phyloP scores from a whole-genome alignment of 2,329 filamentous ascomycete genomes.

The Scleromitrula shiraiana region DNA sequence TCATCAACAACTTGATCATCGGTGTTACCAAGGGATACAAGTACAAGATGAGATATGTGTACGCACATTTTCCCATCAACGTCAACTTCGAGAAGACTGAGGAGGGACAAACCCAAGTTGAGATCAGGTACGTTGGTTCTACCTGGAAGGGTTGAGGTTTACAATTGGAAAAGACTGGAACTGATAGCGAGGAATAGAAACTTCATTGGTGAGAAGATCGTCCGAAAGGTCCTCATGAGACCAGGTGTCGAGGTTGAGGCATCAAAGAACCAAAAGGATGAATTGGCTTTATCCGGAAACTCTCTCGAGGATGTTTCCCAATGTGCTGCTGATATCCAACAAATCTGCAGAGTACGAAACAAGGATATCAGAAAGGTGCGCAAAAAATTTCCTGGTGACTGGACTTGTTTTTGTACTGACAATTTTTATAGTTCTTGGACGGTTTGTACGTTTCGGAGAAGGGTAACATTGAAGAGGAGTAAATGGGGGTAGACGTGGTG shows the following conservation, averaged over 20 bases:
- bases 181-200: slow-evolving; percentile 51
- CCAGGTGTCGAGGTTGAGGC: slow-evolving; percentile 82
- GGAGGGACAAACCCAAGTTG: slow-evolving; percentile 82
- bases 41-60: slow-evolving; percentile 99
- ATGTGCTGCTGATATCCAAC: slow-evolving; percentile 97
- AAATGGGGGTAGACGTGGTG: slow-evolving; percentile 16
- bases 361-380: slow-evolving; percentile 99
- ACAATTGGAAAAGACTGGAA: slow-evolving; percentile 20
- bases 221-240: slow-evolving; percentile 84
- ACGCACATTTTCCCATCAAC: slow-evolving; percentile 99
- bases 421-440: slow-evolving; percentile 76
- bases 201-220: slow-evolving; percentile 99
- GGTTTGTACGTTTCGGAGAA: slow-evolving; percentile 99
- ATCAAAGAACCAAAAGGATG: slow-evolving; percentile 93
- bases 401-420: not conserved
- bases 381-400: slow-evolving; percentile 7
- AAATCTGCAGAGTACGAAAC: slow-evolving; percentile 99
- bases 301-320: slow-evolving; percentile 96
- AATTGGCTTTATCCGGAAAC: slow-evolving; percentile 90
- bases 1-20: slow-evolving; percentile 98
- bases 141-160: too few species aligned
- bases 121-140: slow-evolving; percentile 73
- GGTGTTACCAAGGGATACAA: slow-evolving; percentile 99
- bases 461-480: slow-evolving; percentile 78
- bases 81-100: slow-evolving; percentile 96